These are phyloP conservation scores for Rosa chinensis DNA, from an alignment of 306 rosid genomes.

Conservation along the genomic window DNA sequence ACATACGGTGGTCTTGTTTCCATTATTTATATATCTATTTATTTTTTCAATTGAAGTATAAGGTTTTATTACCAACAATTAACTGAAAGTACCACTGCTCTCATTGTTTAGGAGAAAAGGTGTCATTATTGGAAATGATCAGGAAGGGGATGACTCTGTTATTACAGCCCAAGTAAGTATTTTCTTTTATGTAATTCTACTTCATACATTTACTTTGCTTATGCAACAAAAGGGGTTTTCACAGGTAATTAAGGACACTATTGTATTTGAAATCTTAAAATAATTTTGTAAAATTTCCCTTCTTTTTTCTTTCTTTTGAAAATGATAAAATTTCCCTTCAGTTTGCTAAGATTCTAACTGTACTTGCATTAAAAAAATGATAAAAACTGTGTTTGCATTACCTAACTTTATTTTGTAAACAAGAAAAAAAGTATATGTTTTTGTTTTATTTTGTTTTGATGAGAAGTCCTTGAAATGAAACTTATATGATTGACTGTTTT, in stretches of 20 bases:
- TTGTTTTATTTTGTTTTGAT: background rate
- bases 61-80: constrained; percentile 19
- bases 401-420: too few species aligned
- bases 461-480: background rate
- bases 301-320: too few species aligned
- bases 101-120: constrained; percentile 78
- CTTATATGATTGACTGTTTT: constrained; percentile 21
- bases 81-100: constrained; percentile 14
- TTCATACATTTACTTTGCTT: background rate
- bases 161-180: constrained; percentile 83
- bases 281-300: background rate
- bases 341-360: background rate
- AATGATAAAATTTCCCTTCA: background rate
- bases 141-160: constrained; percentile 95
- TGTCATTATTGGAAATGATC: constrained; percentile 92
- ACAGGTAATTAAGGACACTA: background rate
- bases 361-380: background rate
- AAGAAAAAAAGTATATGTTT: background rate
- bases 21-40: background rate
- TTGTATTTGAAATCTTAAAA: background rate
- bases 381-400: background rate
- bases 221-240: background rate
- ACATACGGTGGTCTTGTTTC: background rate
- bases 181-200: background rate
- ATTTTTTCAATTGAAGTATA: background rate